phyloP scores from a whole-genome alignment of 2,329 filamentous ascomycete species.

The Diaporthe australafricana region DNA sequence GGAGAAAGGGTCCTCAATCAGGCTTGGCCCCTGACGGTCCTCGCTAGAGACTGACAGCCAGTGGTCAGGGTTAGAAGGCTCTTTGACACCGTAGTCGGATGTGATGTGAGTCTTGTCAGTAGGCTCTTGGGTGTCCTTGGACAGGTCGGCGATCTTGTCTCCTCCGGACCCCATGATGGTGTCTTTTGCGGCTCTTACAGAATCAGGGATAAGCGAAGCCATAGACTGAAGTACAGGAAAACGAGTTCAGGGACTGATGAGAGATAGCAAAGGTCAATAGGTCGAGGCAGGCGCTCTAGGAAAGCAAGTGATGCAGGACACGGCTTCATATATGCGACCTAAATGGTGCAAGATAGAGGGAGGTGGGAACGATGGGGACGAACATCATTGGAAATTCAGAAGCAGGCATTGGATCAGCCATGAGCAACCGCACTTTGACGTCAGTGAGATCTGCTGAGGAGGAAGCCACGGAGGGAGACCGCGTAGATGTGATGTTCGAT shows the following conservation, averaged over 20 bases:
- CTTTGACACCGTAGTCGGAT: slow-evolving; percentile 81
- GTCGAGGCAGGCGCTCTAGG: not conserved
- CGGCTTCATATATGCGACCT: slow-evolving; percentile 8
- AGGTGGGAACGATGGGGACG: not conserved
- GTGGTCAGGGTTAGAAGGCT: slow-evolving; percentile 76
- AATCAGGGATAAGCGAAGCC: slow-evolving; percentile 45
- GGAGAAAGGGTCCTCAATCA: slow-evolving; percentile 78
- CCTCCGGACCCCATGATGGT: slow-evolving; percentile 54
- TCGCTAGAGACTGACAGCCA: slow-evolving; percentile 77
- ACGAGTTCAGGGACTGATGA: not conserved
- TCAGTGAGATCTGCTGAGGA: slow-evolving; percentile 7
- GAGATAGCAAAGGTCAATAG: not conserved
- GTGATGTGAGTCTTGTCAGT: slow-evolving; percentile 72
- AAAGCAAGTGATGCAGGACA: not conserved
- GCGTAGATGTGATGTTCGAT: slow-evolving; percentile 11
- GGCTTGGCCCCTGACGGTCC: slow-evolving; percentile 72
- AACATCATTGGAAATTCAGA: slow-evolving; percentile 31
- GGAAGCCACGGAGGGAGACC: not conserved
- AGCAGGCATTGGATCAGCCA: slow-evolving; percentile 27
- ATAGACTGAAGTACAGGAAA: not conserved
- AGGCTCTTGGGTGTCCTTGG: slow-evolving; percentile 68
- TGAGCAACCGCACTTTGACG: slow-evolving; percentile 17
- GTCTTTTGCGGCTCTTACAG: slow-evolving; percentile 51
- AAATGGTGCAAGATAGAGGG: not conserved
- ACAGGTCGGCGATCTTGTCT: slow-evolving; percentile 73